Percentiles rank a stretch among this genome's conserved stretches.
phyloP scores from a whole-genome alignment of 1,284 basidiomycete genomes.

The Thecaphora thlaspeos region DNA sequence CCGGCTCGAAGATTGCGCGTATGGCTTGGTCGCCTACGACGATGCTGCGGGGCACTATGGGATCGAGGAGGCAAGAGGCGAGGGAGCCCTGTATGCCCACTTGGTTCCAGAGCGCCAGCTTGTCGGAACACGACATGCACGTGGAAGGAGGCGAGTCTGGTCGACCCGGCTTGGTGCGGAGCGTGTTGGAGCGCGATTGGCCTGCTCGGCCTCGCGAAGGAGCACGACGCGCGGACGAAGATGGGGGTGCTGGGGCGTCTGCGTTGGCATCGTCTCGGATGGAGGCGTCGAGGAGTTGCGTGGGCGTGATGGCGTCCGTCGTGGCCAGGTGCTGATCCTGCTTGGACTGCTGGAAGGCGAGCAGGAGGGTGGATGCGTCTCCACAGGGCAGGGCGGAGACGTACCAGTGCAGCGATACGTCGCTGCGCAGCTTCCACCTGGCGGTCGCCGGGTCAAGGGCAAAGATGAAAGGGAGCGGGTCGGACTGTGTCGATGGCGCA shows the following conservation, averaged over 20 bases:
- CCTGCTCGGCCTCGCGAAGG: constrained; percentile 12
- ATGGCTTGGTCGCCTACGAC: constrained; percentile 23
- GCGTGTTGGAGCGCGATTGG: background rate
- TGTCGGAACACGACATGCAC: constrained; percentile 45
- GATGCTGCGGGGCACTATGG: constrained; percentile 17
- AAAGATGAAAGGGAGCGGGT: constrained; percentile 57
- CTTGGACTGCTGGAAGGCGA: constrained; percentile 24
- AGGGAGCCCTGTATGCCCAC: constrained; percentile 42
- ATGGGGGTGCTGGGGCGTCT: no score
- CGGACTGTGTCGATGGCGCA: background rate
- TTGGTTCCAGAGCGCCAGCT: constrained; percentile 35
- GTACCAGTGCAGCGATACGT: constrained; percentile 70
- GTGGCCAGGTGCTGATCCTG: constrained; percentile 12
- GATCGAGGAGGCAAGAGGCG: constrained; percentile 21
- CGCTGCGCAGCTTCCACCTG: constrained; percentile 63
- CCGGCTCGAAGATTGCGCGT: constrained; percentile 15
- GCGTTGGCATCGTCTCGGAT: no score
- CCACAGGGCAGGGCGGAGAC: constrained; percentile 81
- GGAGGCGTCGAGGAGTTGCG: constrained; percentile 6
- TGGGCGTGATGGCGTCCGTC: background rate
- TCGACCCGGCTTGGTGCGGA: constrained; percentile 43
- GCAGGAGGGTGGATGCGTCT: constrained; percentile 15
- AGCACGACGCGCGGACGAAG: background rate
- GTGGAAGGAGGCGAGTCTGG: constrained; percentile 38
- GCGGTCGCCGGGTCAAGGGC: constrained; percentile 42